Evolutionary conservation across 1,139 yeast genomes (phyloP), one percentile per base, ranked within the genome.

Genomic region (Wickerhamiella infanticola): DNA sequence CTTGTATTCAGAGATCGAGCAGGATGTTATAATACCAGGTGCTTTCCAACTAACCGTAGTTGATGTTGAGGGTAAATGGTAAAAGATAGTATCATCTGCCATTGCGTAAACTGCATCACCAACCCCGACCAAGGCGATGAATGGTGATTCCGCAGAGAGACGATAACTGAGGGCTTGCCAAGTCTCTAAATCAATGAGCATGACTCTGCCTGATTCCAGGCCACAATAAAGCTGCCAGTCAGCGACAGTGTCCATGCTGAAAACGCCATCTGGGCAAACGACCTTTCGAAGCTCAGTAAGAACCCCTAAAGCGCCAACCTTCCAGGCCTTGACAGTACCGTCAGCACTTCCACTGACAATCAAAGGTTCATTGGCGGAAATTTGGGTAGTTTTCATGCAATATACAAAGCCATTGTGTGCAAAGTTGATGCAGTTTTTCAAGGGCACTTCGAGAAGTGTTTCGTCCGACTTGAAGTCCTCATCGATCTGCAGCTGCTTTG

Each of bases 401-500:
- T 86, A 85, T 13, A 90, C 79, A 56, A 83, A 88, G 5, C 97
- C 95, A 58, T 82, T 77, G 60, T 90, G 98, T 1, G 98, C 96
- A 63, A 84, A 90, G 9, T 78, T 68, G 2, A 83, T 70, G 37
- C 77, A 73, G 55, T 85, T 79, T 24, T 70, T 68, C 8, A 75
- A 67, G 1, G 82, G 81, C 13, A 85, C 73, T 60, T 88, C 95
- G 35, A 84, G 68, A 41, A 82, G 64, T 29, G 60, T 41, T 3
- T 38, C 39, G 13, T 31, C 41, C 6, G 24, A 31, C 1, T 29
- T 18, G 8, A 43, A 36, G 5, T 24, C 6, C 25, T 42, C 35
- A 8, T 46, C 44, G 11, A 41, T 35, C 13, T 42, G 41, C 35
- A 47, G 45, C 24, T 45, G 42, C 35, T 47, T 47, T 18, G 53